Percentiles rank a stretch among this genome's conserved stretches.
Conservation (phyloP, 2,329 filamentous ascomycete genomes). For the Ophiocordyceps camponoti-rufipedis region DNA sequence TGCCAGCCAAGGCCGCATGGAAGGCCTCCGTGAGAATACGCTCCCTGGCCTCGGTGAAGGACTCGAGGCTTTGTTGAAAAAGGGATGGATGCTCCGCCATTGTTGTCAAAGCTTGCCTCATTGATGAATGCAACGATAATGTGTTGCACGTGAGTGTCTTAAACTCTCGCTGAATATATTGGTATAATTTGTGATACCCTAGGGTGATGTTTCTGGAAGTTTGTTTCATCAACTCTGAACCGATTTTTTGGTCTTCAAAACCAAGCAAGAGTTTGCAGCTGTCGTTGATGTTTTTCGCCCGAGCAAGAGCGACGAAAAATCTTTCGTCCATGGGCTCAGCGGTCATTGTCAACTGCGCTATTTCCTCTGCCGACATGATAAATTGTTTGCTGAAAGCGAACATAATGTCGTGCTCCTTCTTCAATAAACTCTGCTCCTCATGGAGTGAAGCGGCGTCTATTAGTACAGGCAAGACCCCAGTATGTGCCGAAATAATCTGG, state of each 20-base stretch:
- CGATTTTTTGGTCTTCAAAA: conserved; percentile 74
- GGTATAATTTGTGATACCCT: conserved; percentile 88
- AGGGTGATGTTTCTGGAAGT: conserved; percentile 72
- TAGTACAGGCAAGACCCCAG: conserved; percentile 55
- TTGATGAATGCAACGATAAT: conserved; percentile 72
- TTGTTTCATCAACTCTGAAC: conserved; percentile 80
- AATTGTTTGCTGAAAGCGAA: conserved; percentile 68
- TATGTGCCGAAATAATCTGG: conserved; percentile 57
- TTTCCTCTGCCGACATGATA: conserved; percentile 63
- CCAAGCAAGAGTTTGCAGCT: conserved; percentile 83
- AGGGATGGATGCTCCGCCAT: conserved; percentile 76
- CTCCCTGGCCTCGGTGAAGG: conserved; percentile 80
- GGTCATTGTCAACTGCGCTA: conserved; percentile 55
- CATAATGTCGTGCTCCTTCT: conserved; percentile 64
- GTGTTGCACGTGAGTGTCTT: conserved; percentile 86
- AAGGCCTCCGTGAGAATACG: conserved; percentile 77
- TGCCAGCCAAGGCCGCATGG: conserved; percentile 70
- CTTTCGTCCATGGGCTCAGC: conserved; percentile 68
- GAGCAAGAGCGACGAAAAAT: conserved; percentile 62
- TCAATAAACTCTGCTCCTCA: conserved; percentile 51
- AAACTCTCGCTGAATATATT: conserved; percentile 89
- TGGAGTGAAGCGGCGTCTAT: conserved; percentile 61
- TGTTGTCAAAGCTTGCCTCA: conserved; percentile 68
- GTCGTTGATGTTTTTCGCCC: conserved; percentile 71
- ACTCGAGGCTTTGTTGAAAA: conserved; percentile 86